phyloP scores from a whole-genome alignment of 768 basidiomycete genomes.

The Termitomyces sp. region DNA sequence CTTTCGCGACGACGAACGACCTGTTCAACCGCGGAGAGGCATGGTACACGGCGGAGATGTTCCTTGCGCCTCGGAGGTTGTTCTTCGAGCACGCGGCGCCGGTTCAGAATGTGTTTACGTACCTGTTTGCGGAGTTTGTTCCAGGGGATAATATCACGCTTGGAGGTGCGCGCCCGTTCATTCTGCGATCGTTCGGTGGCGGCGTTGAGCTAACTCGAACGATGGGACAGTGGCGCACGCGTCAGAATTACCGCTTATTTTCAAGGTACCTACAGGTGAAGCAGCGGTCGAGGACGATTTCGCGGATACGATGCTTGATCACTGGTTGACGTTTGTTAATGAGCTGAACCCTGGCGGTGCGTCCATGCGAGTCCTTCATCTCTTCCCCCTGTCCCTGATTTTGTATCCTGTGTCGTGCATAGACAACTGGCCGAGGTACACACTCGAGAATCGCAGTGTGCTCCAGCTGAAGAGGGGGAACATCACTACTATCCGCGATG shows the following conservation, averaged over 20 bases:
- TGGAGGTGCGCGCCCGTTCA: conserved; percentile 49
- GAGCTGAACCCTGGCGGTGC: conserved; percentile 54
- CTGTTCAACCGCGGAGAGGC: conserved; percentile 53
- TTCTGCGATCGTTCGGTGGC: too few relatives aligned
- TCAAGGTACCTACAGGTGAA: conserved; percentile 39
- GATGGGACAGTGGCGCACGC: conserved; percentile 39
- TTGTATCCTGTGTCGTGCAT: background rate
- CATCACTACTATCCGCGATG: conserved; percentile 50
- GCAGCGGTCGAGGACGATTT: conserved; percentile 40
- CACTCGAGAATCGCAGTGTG: conserved; percentile 28
- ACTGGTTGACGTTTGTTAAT: conserved; percentile 54
- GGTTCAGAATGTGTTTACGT: conserved; percentile 46
- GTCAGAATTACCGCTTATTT: conserved; percentile 45
- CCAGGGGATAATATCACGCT: conserved; percentile 44
- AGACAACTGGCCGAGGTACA: conserved; percentile 49
- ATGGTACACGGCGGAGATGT: conserved; percentile 62
- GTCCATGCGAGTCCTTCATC: conserved; percentile 9
- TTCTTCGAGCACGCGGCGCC: conserved; percentile 47
- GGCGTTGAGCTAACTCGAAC: too few relatives aligned
- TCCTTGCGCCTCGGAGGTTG: conserved; percentile 43
- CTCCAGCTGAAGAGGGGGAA: conserved; percentile 51
- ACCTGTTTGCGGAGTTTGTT: conserved; percentile 55
- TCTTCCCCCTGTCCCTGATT: background rate
- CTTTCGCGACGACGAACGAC: conserved; percentile 57
- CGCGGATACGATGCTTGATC: conserved; percentile 44